Evolutionary conservation across 192 early-diverging fungal genomes (phyloP).

Genomic region (Linnemannia exigua): DNA sequence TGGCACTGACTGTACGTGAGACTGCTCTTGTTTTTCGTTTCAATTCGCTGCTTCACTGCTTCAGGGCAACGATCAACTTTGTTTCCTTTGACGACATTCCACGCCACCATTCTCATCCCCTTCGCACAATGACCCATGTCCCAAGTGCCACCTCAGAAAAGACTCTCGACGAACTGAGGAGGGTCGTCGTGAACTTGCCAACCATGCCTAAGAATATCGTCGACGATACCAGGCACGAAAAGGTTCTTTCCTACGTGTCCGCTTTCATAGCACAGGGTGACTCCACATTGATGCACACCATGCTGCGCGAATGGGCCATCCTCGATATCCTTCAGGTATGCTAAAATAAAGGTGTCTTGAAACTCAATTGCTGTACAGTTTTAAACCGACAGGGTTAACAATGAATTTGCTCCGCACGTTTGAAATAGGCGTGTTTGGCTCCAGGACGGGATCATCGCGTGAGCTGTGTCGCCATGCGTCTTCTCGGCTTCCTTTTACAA

Average conservation of each 20-base stretch:
- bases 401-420: background rate
- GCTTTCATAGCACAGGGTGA: conserved; percentile 54
- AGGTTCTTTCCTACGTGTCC: conserved; percentile 76
- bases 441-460: conserved; percentile 56
- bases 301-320: conserved; percentile 59
- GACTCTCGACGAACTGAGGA: conserved; percentile 49
- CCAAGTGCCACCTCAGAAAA: conserved; percentile 31
- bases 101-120: background rate
- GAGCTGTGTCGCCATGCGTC: conserved; percentile 51
- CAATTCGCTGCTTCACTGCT: too few species aligned
- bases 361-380: background rate
- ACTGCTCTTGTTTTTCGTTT: background rate
- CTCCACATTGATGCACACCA: conserved; percentile 31
- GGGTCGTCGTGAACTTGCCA: conserved; percentile 71
- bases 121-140: background rate
- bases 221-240: conserved; percentile 84
- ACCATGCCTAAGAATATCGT: conserved; percentile 78
- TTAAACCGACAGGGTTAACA: background rate
- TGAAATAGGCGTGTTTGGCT: conserved; percentile 26
- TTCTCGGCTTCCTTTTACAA: conserved; percentile 49
- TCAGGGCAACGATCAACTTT: background rate
- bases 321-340: conserved; percentile 57
- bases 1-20: background rate
- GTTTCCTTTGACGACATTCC: background rate
- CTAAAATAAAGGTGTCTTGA: background rate